These are phyloP conservation scores for Populus alba DNA, from an alignment of 345 rosid genomes.

Conservation along the genomic window DNA sequence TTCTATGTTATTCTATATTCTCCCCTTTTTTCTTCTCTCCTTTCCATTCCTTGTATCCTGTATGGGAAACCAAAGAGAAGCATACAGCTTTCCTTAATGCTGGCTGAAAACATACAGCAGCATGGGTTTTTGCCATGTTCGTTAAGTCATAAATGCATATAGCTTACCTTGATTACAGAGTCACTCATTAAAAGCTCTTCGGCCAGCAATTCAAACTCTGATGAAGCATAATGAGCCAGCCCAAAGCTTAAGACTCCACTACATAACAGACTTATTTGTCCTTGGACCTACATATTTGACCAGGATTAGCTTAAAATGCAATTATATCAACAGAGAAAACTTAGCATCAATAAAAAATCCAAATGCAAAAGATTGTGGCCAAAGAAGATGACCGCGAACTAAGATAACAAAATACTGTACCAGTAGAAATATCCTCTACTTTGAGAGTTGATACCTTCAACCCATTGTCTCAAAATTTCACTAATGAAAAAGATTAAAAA, in stretches of 20 bases:
- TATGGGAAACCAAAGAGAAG: neutral
- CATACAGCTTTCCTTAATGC: neutral
- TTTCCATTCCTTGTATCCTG: neutral
- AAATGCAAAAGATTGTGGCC: neutral
- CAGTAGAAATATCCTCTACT: neutral
- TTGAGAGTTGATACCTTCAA: neutral
- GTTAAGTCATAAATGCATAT: neutral
- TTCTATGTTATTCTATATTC: neutral
- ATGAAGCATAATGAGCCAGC: slow-evolving; percentile 78
- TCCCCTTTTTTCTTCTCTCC: neutral
- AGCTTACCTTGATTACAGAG: slow-evolving; percentile 72
- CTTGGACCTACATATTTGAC: slow-evolving; percentile 66
- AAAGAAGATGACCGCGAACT: neutral
- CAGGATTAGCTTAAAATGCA: slow-evolving; percentile 16
- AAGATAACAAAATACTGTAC: neutral
- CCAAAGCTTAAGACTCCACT: slow-evolving; percentile 88
- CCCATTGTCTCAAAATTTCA: neutral
- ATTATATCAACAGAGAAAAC: neutral
- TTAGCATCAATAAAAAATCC: neutral
- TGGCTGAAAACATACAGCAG: neutral
- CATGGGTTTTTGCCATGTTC: neutral
- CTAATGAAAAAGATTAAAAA: neutral
- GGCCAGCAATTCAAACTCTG: slow-evolving; percentile 93
- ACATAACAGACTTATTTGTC: slow-evolving; percentile 79
- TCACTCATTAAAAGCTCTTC: slow-evolving; percentile 98